Evolutionary conservation across 129 eudicot species (phyloP).

Genomic region (Centaurea solstitialis): DNA sequence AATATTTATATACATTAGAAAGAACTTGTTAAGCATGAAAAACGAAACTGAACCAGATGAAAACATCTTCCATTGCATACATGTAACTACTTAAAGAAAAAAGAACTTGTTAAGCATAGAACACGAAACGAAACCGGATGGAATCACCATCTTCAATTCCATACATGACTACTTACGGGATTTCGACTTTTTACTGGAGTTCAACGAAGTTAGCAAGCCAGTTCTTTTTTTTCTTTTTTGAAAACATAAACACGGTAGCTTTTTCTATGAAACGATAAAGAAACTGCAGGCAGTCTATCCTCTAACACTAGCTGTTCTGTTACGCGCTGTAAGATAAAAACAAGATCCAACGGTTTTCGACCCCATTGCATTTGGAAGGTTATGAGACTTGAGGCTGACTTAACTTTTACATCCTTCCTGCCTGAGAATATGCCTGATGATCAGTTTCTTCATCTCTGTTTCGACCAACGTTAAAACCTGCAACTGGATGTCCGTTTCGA

Average conservation of each 20-base stretch:
- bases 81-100: neutral
- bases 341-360: neutral
- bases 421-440: conserved; percentile 5
- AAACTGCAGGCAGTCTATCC: conserved; percentile 11
- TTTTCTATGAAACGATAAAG: conserved; percentile 14
- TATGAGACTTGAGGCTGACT: neutral
- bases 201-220: conserved; percentile 16
- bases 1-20: too few species aligned
- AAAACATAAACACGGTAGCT: conserved; percentile 24
- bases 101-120: neutral
- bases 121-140: neutral
- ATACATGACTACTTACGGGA: conserved; percentile 22
- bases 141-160: conserved; percentile 21
- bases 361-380: neutral
- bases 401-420: conserved; percentile 25
- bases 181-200: conserved; percentile 23
- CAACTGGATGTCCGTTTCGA: conserved; percentile 31
- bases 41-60: neutral
- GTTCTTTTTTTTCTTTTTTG: neutral
- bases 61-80: neutral
- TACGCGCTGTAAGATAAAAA: conserved; percentile 14
- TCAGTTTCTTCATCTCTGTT: conserved; percentile 29
- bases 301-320: conserved; percentile 22
- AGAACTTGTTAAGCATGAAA: too few species aligned
- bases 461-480: conserved; percentile 20